A percentile compares a stretch with the other conserved stretches of the same genome.
Evolutionary conservation across 495 filamentous ascomycete species (phyloP).

Genomic region (Glonium stellatum): DNA sequence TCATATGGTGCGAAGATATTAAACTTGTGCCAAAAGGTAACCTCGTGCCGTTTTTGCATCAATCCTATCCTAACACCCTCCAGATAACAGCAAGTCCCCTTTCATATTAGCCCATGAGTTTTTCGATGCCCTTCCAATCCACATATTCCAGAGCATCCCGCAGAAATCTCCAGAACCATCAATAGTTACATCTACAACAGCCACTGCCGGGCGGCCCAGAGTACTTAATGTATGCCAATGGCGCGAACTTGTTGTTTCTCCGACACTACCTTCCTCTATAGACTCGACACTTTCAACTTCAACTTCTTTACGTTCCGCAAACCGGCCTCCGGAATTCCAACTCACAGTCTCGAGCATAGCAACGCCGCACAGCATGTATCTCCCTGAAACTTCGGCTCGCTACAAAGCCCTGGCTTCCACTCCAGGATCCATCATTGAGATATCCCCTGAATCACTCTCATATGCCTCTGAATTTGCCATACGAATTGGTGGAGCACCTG

Average conservation of each 20-base stretch:
- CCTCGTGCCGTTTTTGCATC: slow-evolving; percentile 12
- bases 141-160: slow-evolving; percentile 76
- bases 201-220: slow-evolving; percentile 33
- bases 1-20: slow-evolving; percentile 91
- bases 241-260: slow-evolving; percentile 81
- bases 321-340: slow-evolving; percentile 70
- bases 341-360: slow-evolving; percentile 64
- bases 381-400: slow-evolving; percentile 74
- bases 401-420: slow-evolving; percentile 65
- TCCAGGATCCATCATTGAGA: slow-evolving; percentile 66
- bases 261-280: slow-evolving; percentile 46
- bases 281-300: slow-evolving; percentile 38
- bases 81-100: slow-evolving; percentile 58
- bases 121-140: slow-evolving; percentile 97
- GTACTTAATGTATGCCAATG: slow-evolving; percentile 54
- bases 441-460: slow-evolving; percentile 76
- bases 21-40: slow-evolving; percentile 66
- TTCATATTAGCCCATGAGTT: slow-evolving; percentile 97
- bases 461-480: slow-evolving; percentile 72
- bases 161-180: slow-evolving; percentile 36
- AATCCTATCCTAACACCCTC: slow-evolving; percentile 2
- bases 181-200: slow-evolving; percentile 37
- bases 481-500: slow-evolving; percentile 63
- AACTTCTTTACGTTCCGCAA: slow-evolving; percentile 27
- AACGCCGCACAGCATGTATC: slow-evolving; percentile 74